Base-by-base conservation (phyloP, 257 asterid species). In the Solanum medicagineum region DNA sequence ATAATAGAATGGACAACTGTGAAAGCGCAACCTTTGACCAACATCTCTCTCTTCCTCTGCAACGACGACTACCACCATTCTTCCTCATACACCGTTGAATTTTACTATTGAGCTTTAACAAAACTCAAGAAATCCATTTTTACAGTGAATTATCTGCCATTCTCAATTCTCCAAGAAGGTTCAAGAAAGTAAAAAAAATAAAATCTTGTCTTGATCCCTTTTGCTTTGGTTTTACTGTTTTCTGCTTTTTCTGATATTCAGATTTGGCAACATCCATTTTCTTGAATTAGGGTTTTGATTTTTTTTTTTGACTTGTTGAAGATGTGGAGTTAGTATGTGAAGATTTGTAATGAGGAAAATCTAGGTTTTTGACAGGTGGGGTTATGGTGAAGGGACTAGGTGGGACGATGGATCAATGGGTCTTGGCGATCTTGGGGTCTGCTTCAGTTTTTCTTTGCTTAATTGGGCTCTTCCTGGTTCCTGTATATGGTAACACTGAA, bases 401-500 rank as follows among this genome's bases (percentile, higher is more conserved):
- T 47, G 75, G 32, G 47, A 91, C 32, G 51, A 84, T 94, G 98
- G 97, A 93, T 93, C 96, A 92, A 85, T 89, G 88, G 20, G 59
- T n/a, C n/a, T n/a, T n/a, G n/a, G n/a, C n/a, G n/a, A n/a, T n/a
- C n/a, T n/a, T n/a, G n/a, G n/a, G n/a, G n/a, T n/a, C n/a, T n/a
- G n/a, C n/a, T 85, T 91, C 90, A 36, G 80, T 84, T 57, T 55
- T 89, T 22, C 83, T 83, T 54, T 55, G 92, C 66, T 92, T 88
- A 89, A 87, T 91, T 51, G n/a, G 88, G 83, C 85, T 90, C 80
- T 73, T 93, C 32, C 84, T 91, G 86, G 63, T 90, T 84, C 93
- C 74, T 24, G 97, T 92, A 85, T 91, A 92, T 75, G 83, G 91
- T 70, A 96, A 96, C 90, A 93, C 91, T 26, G 99, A 96, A 96